phyloP scores from a whole-genome alignment of 306 rosid species.

The Coriaria nepalensis region DNA sequence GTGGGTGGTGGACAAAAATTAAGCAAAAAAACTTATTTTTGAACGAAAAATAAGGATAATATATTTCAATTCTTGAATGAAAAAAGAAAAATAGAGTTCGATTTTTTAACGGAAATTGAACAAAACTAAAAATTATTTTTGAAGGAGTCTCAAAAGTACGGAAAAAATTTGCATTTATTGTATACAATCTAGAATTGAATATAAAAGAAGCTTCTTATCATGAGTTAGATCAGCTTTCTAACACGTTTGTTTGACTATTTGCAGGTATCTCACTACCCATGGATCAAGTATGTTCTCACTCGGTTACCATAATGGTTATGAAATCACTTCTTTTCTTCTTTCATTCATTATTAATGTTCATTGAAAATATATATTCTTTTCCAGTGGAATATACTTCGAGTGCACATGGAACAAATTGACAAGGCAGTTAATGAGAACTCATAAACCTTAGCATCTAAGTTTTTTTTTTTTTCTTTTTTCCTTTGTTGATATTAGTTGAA shows the following conservation, averaged over 20 bases:
- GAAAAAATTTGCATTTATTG: not conserved
- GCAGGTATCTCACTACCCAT: conserved; percentile 76
- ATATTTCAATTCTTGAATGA: no score
- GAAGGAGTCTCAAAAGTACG: not conserved
- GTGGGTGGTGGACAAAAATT: no score
- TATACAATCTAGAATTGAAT: not conserved
- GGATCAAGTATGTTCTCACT: conserved; percentile 58
- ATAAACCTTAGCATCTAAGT: conserved; percentile 11
- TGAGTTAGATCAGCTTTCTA: conserved; percentile 8
- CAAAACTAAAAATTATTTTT: no score
- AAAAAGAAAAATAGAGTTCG: no score
- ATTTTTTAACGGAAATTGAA: no score
- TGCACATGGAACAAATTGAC: conserved; percentile 63
- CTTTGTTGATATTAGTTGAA: conserved; percentile 11
- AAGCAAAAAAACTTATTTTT: no score
- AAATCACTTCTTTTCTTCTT: not conserved
- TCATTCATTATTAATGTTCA: not conserved
- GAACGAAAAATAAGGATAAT: no score
- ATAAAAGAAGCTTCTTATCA: not conserved
- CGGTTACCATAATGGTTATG: not conserved
- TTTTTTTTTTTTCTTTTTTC: not conserved
- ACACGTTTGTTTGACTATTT: conserved; percentile 19
- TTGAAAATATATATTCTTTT: not conserved
- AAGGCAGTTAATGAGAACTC: conserved; percentile 39
- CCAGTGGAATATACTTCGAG: conserved; percentile 79